Base-by-base conservation (phyloP, 177 flowering plant genomes). In the Viscum album region DNA sequence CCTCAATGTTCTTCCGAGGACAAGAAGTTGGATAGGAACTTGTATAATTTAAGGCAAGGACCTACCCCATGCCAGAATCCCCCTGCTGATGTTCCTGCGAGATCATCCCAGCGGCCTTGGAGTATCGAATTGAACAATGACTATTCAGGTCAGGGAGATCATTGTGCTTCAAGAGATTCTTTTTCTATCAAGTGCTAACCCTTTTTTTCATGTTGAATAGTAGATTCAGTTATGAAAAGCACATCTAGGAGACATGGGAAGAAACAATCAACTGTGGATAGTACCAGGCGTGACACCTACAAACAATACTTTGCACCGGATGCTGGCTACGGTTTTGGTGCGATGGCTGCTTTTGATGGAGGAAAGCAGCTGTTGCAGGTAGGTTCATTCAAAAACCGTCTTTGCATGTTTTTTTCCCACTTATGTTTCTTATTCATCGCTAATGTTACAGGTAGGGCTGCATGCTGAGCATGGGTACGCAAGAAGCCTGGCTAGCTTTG, bases 401-500 rank as follows among this genome's bases (percentile, higher is more conserved):
- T 39, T 39, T 39, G 58, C 58, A 54, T 5, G 10, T 37, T 37
- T 37, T 6, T 45, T 45, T 45, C 24, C 6, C 52, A 4, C 23
- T 21, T 45, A 2, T 45, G 15, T 45, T 4, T 19, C 54, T 47
- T 47, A n/a, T 47, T 47, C n/a, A n/a, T n/a, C n/a, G n/a, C n/a
- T n/a, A n/a, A n/a, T n/a, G n/a, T n/a, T n/a, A n/a, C 83, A 89
- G 93, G 89, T 88, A 64, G 93, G 90, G 68, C 67, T 83, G 35
- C 81, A 78, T 34, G 23, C 73, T 23, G 87, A 88, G 70, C 82
- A 83, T 67, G 82, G 88, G n/a, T 88, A 88, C 72, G 87, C 89
- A 15, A 85, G 86, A 73, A 90, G 96, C 76, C 70, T 90, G 32
- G 84, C 89, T 70, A 86, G 84, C 10, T 90, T 84, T 82, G 88